phyloP scores from a whole-genome alignment of 805 yeast genomes.

The Phaffomyces antillensis region DNA sequence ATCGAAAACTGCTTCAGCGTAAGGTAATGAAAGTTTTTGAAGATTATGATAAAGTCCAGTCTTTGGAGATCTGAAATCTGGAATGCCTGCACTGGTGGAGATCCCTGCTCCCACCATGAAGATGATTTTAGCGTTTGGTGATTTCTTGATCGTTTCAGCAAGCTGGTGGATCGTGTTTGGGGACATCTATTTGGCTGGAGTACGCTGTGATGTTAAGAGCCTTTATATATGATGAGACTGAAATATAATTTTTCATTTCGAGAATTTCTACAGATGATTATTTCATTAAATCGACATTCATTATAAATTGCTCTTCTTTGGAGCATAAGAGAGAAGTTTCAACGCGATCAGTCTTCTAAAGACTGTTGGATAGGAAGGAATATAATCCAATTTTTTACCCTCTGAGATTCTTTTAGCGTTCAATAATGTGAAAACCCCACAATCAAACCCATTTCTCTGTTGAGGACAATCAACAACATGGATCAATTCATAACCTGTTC shows the following conservation, averaged over 20 bases:
- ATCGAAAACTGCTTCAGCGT: constrained; percentile 94
- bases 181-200: too few species aligned
- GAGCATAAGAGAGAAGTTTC: constrained; percentile 11
- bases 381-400: constrained; percentile 42
- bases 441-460: constrained; percentile 86
- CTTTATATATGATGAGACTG: too few species aligned
- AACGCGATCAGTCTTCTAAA: constrained; percentile 45
- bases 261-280: neutral
- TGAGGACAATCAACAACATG: constrained; percentile 55
- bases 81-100: constrained; percentile 90
- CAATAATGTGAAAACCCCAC: constrained; percentile 90
- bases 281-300: neutral
- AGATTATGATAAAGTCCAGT: constrained; percentile 86
- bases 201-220: too few species aligned
- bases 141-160: constrained; percentile 5
- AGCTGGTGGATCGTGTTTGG: constrained; percentile 5
- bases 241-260: neutral
- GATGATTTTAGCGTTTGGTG: constrained; percentile 33
- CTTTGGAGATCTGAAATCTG: constrained; percentile 87
- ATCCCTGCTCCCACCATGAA: constrained; percentile 91
- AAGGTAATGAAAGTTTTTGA: constrained; percentile 68
- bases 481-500: constrained; percentile 26
- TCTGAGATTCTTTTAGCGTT: constrained; percentile 58
- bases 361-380: constrained; percentile 60
- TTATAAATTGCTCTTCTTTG: constrained; percentile 1